Evolutionary conservation across 148 eudicot genomes (phyloP).

Genomic region (Silene uniflora): DNA sequence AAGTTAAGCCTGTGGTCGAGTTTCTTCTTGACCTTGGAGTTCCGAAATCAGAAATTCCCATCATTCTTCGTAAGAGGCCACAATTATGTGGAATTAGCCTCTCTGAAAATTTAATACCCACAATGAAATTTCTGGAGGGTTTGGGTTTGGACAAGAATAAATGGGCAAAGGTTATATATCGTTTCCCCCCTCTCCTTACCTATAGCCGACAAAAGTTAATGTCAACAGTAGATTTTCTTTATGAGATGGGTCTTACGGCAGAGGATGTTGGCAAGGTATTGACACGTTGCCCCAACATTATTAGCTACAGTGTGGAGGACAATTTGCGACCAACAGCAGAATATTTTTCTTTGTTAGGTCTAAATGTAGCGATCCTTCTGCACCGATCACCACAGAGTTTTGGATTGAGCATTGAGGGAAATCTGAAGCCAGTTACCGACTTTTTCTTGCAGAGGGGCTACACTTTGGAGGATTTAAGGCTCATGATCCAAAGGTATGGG

Average conservation of each 20-base stretch:
- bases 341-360: conserved; percentile 54
- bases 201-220: conserved; percentile 65
- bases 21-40: conserved; percentile 81
- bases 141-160: conserved; percentile 69
- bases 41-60: conserved; percentile 62
- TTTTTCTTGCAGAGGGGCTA: conserved; percentile 67
- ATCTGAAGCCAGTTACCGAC: conserved; percentile 62
- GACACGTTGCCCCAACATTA: conserved; percentile 70
- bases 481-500: conserved; percentile 63
- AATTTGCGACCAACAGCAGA: conserved; percentile 67
- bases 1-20: conserved; percentile 71
- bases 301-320: conserved; percentile 78
- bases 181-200: conserved; percentile 78
- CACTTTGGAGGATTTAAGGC: conserved; percentile 41
- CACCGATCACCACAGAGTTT: conserved; percentile 60
- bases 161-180: conserved; percentile 77
- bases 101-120: conserved; percentile 74
- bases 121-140: conserved; percentile 66
- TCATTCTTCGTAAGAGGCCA: conserved; percentile 66
- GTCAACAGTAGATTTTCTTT: conserved; percentile 66
- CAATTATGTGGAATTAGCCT: conserved; percentile 83
- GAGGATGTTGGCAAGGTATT: conserved; percentile 58
- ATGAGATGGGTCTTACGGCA: conserved; percentile 71
- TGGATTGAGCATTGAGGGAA: conserved; percentile 60
- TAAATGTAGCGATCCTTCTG: conserved; percentile 51